phyloP scores from a whole-genome alignment of 1,139 yeast species.

The Pichia sp. region DNA sequence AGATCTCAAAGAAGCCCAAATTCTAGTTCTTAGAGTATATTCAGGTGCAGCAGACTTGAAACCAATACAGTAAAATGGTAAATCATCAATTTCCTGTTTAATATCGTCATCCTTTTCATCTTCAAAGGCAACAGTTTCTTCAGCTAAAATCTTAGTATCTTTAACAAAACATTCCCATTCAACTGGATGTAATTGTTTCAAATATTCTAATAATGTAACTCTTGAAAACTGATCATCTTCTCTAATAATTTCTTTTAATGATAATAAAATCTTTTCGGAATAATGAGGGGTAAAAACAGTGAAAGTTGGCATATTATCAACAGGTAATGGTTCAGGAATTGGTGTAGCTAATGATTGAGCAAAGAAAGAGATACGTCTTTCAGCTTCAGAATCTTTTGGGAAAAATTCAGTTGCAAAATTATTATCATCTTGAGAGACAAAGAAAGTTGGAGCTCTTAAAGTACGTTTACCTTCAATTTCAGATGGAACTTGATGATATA shows the following conservation, averaged over 20 bases:
- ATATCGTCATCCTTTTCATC: conserved; percentile 43
- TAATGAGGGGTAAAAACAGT: conserved; percentile 97
- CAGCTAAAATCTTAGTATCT: conserved; percentile 97
- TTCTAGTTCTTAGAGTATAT: conserved; percentile 44
- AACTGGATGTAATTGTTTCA: conserved; percentile 95
- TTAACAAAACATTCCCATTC: conserved; percentile 99
- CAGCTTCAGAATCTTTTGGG: conserved; percentile 72
- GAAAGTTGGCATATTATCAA: conserved; percentile 98
- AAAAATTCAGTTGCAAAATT: conserved; percentile 16
- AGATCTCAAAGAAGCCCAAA: conserved; percentile 53
- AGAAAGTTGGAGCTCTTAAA: conserved; percentile 96
- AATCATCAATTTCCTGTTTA: conserved; percentile 70
- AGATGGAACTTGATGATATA: conserved; percentile 89
- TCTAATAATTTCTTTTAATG: conserved; percentile 94
- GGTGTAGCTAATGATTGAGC: conserved; percentile 98
- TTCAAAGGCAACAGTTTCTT: conserved; percentile 62
- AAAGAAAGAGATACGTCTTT: conserved; percentile 97
- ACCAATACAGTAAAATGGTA: conserved; percentile 88
- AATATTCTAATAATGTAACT: conserved; percentile 90
- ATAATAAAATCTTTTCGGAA: conserved; percentile 90
- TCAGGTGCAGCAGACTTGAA: conserved; percentile 50
- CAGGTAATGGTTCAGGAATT: conserved; percentile 96
- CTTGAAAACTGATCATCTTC: conserved; percentile 98
- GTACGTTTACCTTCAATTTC: conserved; percentile 91
- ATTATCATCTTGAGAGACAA: conserved; percentile 79